Evolutionary conservation across 1,284 basidiomycete genomes (phyloP).

Genomic region (Golubevia pallescens): DNA sequence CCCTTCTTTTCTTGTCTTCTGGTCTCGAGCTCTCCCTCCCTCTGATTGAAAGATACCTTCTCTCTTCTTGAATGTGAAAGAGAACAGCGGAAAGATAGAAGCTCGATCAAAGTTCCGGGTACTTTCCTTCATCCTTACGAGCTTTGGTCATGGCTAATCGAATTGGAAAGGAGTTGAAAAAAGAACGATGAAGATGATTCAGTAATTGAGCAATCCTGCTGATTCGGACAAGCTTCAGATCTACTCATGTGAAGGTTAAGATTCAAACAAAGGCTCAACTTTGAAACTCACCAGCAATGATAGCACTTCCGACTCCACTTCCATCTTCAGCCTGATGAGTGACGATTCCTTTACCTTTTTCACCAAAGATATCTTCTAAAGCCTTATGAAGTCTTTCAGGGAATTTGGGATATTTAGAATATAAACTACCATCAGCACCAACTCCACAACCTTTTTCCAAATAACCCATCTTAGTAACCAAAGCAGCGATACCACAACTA

Average conservation of each 20-base stretch:
- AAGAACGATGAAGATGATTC: too few relatives aligned
- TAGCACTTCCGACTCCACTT: slow-evolving; percentile 53
- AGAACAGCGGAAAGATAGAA: not conserved
- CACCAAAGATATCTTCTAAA: slow-evolving; percentile 60
- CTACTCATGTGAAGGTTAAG: not conserved
- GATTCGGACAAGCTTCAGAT: not conserved
- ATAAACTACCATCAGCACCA: slow-evolving; percentile 51
- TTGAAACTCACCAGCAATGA: slow-evolving; percentile 38
- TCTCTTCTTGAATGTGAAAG: too few relatives aligned
- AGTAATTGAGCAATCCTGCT: too few relatives aligned
- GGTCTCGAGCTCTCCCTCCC: too few relatives aligned
- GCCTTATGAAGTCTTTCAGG: slow-evolving; percentile 52
- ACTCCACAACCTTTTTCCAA: slow-evolving; percentile 53
- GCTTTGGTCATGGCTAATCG: slow-evolving; percentile 44
- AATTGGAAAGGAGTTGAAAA: too few relatives aligned
- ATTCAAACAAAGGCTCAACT: not conserved
- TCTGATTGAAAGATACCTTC: too few relatives aligned
- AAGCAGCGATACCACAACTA: slow-evolving; percentile 56
- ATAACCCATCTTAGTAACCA: slow-evolving; percentile 57
- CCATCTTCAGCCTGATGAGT: slow-evolving; percentile 61
- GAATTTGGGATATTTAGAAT: slow-evolving; percentile 60
- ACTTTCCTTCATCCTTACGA: slow-evolving; percentile 40
- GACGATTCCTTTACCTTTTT: slow-evolving; percentile 42
- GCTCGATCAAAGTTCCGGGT: slow-evolving; percentile 23
- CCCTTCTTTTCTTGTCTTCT: too few relatives aligned